Evolutionary conservation across 345 rosid genomes (phyloP), one percentile per base, ranked within the genome.

Genomic region (Limnanthes douglasii): DNA sequence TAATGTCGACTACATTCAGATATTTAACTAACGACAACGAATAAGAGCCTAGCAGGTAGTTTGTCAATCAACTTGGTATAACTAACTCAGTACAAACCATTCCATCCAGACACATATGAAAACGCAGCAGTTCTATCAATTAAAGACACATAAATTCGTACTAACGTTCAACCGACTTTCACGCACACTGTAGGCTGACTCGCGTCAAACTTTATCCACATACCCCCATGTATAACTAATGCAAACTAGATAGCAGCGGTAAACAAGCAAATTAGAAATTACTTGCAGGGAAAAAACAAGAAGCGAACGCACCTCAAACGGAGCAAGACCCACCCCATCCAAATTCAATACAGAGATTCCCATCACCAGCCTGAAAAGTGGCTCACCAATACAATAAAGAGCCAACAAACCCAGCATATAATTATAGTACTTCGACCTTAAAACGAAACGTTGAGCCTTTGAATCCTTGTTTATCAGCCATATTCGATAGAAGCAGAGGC

Each of bases 331-430:
- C 29, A 36, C 49, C 38, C 80, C 82, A 58, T 77, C 95, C 46
- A 84, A 50, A 59, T 90, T 69, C 33, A 90, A 46, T 50, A 72
- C 33, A 4, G 98, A 90, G 51, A 90, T 49, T 10, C 96, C 82
- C 94, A 90, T 75, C 13, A 73, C 61, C 84, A 90, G 56, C 46
- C 95, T 69, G 70, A 72, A 90, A 50, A 90, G 56, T 34, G 94
- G 96, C 64, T 70, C 92, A 0, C 71, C 88, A 57, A 82, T 66
- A 48, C 67, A 48, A 64, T 54, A 80, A 39, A 45, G 70, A 65
- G 98, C 93, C 52, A 90, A 54, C 2, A 80, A 21, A n/a, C 62
- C 75, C 52, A 90, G 34, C 8, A 90, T 8, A 54, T 72, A 80
- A 58, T 33, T 70, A 46, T 75, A 90, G 56, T 62, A 62, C 39